Percentiles rank a stretch among this genome's conserved stretches.
These are phyloP conservation scores for Emericellopsis atlantica DNA, from an alignment of 2,329 filamentous ascomycete genomes.

Conservation along the genomic window DNA sequence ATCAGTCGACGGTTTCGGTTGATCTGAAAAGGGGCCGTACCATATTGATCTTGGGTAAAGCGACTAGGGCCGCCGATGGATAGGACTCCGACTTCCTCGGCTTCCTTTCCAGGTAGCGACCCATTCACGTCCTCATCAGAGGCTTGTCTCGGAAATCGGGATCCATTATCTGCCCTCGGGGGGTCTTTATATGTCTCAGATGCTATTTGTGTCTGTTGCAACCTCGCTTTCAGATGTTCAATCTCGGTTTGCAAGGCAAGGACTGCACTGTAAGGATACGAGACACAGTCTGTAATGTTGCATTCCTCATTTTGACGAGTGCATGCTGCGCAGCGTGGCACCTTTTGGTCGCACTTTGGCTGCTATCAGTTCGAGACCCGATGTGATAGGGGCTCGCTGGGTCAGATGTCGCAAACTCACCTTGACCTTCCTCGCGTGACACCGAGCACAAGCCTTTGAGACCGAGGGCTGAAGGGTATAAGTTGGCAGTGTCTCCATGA, in stretches of 20 bases:
- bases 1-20: too few species aligned
- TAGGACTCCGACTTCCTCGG: conserved; percentile 10
- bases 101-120: conserved; percentile 6
- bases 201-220: not conserved
- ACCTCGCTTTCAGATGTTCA: not conserved
- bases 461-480: not conserved
- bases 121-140: not conserved
- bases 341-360: not conserved
- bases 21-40: conserved; percentile 3
- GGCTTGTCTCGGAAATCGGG: not conserved
- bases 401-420: not conserved
- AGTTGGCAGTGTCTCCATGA: too few species aligned
- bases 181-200: not conserved
- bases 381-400: too few species aligned
- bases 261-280: not conserved
- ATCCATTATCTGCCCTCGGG: not conserved
- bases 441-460: conserved; percentile 3
- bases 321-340: not conserved
- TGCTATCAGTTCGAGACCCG: too few species aligned
- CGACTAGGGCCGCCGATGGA: conserved; percentile 8
- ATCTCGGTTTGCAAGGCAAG: not conserved
- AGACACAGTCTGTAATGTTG: conserved; percentile 1
- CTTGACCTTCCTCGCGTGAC: conserved; percentile 8
- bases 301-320: conserved; percentile 1
- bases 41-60: conserved; percentile 7